These are phyloP conservation scores for Canavalia gladiata DNA, from an alignment of 306 rosid genomes.

Conservation along the genomic window DNA sequence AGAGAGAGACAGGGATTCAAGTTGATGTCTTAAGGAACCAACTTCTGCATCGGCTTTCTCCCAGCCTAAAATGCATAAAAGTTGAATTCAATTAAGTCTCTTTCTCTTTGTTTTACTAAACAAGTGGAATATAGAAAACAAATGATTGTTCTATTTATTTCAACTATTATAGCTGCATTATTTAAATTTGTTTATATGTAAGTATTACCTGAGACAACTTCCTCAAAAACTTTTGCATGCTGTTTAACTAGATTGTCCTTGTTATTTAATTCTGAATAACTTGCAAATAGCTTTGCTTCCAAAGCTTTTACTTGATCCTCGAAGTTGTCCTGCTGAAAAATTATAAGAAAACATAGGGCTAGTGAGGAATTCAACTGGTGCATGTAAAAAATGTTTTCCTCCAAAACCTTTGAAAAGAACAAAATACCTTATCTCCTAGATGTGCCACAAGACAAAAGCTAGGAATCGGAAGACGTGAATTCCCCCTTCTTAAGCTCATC, in stretches of 20 bases:
- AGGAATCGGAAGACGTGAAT: too few species aligned
- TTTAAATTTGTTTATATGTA: too few species aligned
- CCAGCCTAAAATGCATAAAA: slow-evolving; percentile 73
- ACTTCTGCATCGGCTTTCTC: slow-evolving; percentile 97
- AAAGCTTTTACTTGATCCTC: slow-evolving; percentile 71
- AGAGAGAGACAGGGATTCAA: slow-evolving; percentile 77
- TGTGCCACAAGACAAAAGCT: slow-evolving; percentile 53
- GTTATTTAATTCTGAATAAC: slow-evolving; percentile 70
- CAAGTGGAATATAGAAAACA: not conserved
- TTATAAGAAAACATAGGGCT: slow-evolving; percentile 24
- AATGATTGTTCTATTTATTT: not conserved
- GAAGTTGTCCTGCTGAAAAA: slow-evolving; percentile 63
- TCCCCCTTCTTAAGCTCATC: too few species aligned
- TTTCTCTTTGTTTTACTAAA: not conserved
- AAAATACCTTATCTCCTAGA: slow-evolving; percentile 66
- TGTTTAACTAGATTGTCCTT: slow-evolving; percentile 83
- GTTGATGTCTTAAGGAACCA: slow-evolving; percentile 69
- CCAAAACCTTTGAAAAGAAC: not conserved
- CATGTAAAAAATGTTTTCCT: not conserved
- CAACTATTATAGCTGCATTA: not conserved
- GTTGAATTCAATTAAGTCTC: slow-evolving; percentile 31
- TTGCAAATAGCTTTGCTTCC: slow-evolving; percentile 69
- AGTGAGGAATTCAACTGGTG: slow-evolving; percentile 22
- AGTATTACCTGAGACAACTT: slow-evolving; percentile 86
- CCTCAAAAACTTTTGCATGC: slow-evolving; percentile 97